These are phyloP conservation scores for Teratosphaeria pseudoeucalypti DNA, from an alignment of 2,329 filamentous ascomycete species.

Conservation along the genomic window DNA sequence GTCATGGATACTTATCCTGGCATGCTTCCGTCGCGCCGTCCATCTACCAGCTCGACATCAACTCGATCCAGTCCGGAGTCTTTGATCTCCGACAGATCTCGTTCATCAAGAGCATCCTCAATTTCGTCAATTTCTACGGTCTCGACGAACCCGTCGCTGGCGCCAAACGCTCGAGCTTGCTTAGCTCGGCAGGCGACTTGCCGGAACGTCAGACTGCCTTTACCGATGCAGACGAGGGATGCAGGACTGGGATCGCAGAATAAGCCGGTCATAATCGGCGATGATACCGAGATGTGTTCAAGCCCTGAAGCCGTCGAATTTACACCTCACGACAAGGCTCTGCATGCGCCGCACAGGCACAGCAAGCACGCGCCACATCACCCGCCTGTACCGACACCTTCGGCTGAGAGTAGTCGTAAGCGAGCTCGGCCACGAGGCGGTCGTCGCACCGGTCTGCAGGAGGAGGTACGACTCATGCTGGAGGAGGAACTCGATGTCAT, in stretches of 20 bases:
- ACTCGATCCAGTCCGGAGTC: slow-evolving; percentile 50
- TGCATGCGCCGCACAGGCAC: slow-evolving; percentile 23
- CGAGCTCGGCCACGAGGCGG: slow-evolving; percentile 21
- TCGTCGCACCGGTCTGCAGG: slow-evolving; percentile 24
- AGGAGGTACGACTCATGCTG: slow-evolving; percentile 25
- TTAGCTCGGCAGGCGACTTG: slow-evolving; percentile 44
- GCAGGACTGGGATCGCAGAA: slow-evolving; percentile 14
- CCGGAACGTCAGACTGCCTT: slow-evolving; percentile 36
- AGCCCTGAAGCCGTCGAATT: slow-evolving; percentile 23
- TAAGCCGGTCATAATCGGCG: slow-evolving; percentile 22
- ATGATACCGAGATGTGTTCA: slow-evolving; percentile 19
- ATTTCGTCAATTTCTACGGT: slow-evolving; percentile 43
- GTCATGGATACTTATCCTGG: slow-evolving; percentile 41
- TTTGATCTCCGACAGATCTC: slow-evolving; percentile 49
- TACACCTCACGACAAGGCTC: slow-evolving; percentile 21
- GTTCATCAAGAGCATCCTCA: slow-evolving; percentile 46
- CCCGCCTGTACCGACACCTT: slow-evolving; percentile 1
- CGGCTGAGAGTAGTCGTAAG: slow-evolving; percentile 19
- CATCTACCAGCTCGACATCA: slow-evolving; percentile 42
- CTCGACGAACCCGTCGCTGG: slow-evolving; percentile 34
- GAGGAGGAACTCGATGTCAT: slow-evolving; percentile 19
- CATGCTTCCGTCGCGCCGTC: slow-evolving; percentile 30
- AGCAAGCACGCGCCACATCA: slow-evolving; percentile 17
- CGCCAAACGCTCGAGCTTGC: slow-evolving; percentile 35
- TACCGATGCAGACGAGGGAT: slow-evolving; percentile 14